Evolutionary conservation across 2,329 filamentous ascomycete species (phyloP).

Genomic region (Calycina marina): DNA sequence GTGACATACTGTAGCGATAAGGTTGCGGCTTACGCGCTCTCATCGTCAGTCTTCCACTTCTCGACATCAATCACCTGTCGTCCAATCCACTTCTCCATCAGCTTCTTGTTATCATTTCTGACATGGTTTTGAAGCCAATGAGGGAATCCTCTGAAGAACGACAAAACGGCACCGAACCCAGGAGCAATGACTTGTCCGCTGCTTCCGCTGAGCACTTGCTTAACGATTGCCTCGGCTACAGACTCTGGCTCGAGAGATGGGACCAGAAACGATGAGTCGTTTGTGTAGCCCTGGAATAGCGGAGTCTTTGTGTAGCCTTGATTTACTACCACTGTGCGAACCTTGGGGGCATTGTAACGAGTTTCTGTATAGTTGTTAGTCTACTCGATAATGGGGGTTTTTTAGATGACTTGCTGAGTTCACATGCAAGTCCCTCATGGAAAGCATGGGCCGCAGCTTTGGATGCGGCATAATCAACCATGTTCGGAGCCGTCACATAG

Average conservation of each 20-base stretch:
- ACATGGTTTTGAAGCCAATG: constrained; percentile 45
- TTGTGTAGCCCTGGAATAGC: constrained; percentile 42
- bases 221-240: constrained; percentile 48
- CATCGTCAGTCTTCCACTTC: constrained; percentile 13
- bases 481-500: constrained; percentile 43
- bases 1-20: background rate
- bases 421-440: constrained; percentile 48
- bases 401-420: too few relatives aligned
- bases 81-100: constrained; percentile 20
- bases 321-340: constrained; percentile 52
- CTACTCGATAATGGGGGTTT: too few relatives aligned
- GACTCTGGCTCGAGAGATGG: constrained; percentile 43
- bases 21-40: constrained; percentile 17
- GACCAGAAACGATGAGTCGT: constrained; percentile 34
- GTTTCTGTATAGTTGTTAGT: too few relatives aligned
- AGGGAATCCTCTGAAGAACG: constrained; percentile 38
- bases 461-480: constrained; percentile 53
- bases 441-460: constrained; percentile 54
- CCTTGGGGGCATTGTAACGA: constrained; percentile 44
- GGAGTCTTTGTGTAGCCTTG: constrained; percentile 47
- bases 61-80: constrained; percentile 21
- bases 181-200: constrained; percentile 44
- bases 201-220: constrained; percentile 40
- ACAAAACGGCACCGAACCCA: constrained; percentile 25
- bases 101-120: constrained; percentile 25